Evolutionary conservation across 345 rosid genomes (phyloP).

Genomic region (Lepidium aucheri): DNA sequence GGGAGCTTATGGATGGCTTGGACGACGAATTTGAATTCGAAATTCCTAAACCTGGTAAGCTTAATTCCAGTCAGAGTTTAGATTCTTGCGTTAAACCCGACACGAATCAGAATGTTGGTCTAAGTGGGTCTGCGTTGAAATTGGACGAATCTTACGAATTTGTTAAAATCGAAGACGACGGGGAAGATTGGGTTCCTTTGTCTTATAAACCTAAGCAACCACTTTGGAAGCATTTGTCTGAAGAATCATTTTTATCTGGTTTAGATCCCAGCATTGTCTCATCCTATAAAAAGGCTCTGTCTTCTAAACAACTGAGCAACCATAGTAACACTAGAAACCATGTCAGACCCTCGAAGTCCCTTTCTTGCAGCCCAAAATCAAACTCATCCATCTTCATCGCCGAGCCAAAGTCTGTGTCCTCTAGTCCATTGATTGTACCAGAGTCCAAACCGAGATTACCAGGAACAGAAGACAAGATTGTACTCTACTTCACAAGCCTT

Average conservation of each 20-base stretch:
- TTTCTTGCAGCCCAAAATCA: slow-evolving; percentile 9
- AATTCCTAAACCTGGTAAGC: slow-evolving; percentile 23
- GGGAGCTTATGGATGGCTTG: slow-evolving; percentile 97
- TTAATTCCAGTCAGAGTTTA: neutral
- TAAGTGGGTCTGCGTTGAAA: slow-evolving; percentile 26
- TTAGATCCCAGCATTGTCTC: slow-evolving; percentile 60
- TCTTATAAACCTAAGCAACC: slow-evolving; percentile 36
- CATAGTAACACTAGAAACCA: neutral
- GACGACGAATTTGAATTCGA: slow-evolving; percentile 48
- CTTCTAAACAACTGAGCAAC: slow-evolving; percentile 47
- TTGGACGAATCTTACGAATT: slow-evolving; percentile 24
- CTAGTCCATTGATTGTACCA: slow-evolving; percentile 20
- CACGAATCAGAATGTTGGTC: slow-evolving; percentile 18
- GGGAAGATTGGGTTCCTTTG: slow-evolving; percentile 27
- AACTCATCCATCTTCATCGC: neutral
- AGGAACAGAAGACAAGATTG: slow-evolving; percentile 34
- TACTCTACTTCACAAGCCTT: slow-evolving; percentile 64
- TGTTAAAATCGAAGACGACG: slow-evolving; percentile 15
- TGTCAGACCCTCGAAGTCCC: slow-evolving; percentile 3
- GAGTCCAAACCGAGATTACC: slow-evolving; percentile 11
- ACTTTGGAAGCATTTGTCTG: slow-evolving; percentile 66
- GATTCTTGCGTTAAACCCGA: slow-evolving; percentile 14
- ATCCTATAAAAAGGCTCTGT: slow-evolving; percentile 58
- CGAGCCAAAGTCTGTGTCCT: slow-evolving; percentile 21
- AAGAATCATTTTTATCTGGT: slow-evolving; percentile 53